Evolutionary conservation across 169 alveolate genomes (phyloP), one percentile per base, ranked within the genome.

Genomic region (Eimeria praecox): DNA sequence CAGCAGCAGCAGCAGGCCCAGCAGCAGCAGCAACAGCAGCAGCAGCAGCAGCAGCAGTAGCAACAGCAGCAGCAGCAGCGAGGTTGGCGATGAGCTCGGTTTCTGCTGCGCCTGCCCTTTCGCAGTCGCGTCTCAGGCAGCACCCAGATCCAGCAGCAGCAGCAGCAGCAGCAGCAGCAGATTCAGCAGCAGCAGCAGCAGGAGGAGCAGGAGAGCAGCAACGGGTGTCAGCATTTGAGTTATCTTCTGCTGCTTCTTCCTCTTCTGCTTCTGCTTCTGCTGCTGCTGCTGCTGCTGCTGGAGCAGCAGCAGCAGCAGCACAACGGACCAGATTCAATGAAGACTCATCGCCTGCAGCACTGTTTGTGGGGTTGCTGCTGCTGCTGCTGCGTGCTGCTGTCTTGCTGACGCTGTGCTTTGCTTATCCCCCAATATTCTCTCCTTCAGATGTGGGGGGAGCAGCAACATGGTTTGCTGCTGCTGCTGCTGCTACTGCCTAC

Each of bases 11-110:
- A 69, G 80, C 42, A 64, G 30, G 46, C 24, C 20, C 44, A 69
- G 42, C 46, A 69, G 80, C 42, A 69, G 42, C 35, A 44, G 33
- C 52, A 40, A 18, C 54, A 44, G 27, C 87, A 44, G 62, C 56
- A 77, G 87, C 87, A 77, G 52, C 87, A 40, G 54, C 35, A 24
- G 56, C 62, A 77, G 62, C 87, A 35, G 62, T n/a, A 40, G 27
- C 56, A 77, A 62, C 87, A 77, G 87, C 54, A 40, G 54, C 42
- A 77, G 87, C 87, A 77, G 30, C 82, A 40, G 54, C 87, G 6
- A 77, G 54, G 87, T 38, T 69, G 42, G 80, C 80, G 46, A 69
- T 69, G 80, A 44, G 62, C 64, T n/a, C 87, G 22, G 3, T 40
- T n/a, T n/a, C 87, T n/a, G 87, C 87, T 77, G 87, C 87, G 49